Conservation (phyloP, 2,329 filamentous ascomycete genomes). For the Fusarium tjaetaba region DNA sequence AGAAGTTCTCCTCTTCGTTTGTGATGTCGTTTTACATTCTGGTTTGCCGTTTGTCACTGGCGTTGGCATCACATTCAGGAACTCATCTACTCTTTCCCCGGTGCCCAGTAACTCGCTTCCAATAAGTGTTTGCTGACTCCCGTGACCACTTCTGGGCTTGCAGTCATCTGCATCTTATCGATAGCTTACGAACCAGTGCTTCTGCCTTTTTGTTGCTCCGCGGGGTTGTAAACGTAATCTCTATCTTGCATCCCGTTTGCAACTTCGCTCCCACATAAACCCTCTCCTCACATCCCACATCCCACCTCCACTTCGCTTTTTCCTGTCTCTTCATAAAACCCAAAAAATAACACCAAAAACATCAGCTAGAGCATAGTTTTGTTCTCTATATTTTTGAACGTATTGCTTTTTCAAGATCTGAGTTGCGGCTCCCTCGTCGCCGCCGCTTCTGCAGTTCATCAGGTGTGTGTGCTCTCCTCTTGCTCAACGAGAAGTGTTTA, state of each 20-base stretch:
- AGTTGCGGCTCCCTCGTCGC: too few species aligned
- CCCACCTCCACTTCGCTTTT: neutral
- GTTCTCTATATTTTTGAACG: constrained; percentile 1
- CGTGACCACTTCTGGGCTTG: neutral
- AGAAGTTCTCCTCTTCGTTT: neutral
- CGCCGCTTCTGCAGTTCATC: too few species aligned
- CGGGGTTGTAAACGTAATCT: neutral
- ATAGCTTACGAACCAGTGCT: neutral
- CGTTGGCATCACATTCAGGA: neutral
- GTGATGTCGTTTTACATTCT: neutral
- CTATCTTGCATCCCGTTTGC: neutral
- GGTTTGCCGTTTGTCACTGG: neutral
- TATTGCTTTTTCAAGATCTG: neutral
- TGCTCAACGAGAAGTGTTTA: neutral
- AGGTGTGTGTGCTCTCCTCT: neutral
- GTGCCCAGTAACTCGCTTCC: neutral
- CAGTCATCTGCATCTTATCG: neutral
- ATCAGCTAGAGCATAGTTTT: neutral
- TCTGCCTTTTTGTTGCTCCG: neutral
- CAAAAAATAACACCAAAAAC: neutral
- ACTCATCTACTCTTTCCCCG: neutral
- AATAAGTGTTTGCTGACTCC: neutral
- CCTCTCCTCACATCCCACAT: neutral
- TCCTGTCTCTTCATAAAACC: neutral
- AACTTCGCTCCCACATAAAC: neutral